A percentile compares a stretch with the other conserved stretches of the same genome.
Conservation (phyloP, 495 filamentous ascomycete species). For the Penicillium steckii region DNA sequence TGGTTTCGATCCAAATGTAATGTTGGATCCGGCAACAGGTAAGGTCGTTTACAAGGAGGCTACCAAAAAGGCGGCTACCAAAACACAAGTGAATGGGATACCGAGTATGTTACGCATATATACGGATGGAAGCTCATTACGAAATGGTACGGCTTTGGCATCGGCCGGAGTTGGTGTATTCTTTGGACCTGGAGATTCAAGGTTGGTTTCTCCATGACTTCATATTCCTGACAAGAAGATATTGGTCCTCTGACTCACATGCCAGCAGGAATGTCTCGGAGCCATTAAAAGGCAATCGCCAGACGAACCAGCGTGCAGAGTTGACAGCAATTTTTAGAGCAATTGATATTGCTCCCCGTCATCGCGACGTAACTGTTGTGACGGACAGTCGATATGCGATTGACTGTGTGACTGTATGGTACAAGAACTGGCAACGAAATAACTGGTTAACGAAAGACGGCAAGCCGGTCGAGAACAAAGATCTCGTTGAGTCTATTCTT, state of each 20-base stretch:
- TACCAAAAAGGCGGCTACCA: slow-evolving; percentile 46
- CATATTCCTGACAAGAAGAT: background rate
- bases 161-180: slow-evolving; percentile 84
- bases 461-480: slow-evolving; percentile 79
- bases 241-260: slow-evolving; percentile 23
- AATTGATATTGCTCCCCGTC: slow-evolving; percentile 68
- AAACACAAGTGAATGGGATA: slow-evolving; percentile 34
- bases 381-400: slow-evolving; percentile 88
- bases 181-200: slow-evolving; percentile 70
- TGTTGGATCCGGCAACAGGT: slow-evolving; percentile 55
- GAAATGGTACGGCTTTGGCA: slow-evolving; percentile 72
- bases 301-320: slow-evolving; percentile 96
- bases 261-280: slow-evolving; percentile 80
- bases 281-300: slow-evolving; percentile 64
- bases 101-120: slow-evolving; percentile 68
- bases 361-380: slow-evolving; percentile 65
- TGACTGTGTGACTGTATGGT: slow-evolving; percentile 87
- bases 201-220: slow-evolving; percentile 47
- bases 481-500: slow-evolving; percentile 73
- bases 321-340: slow-evolving; percentile 83
- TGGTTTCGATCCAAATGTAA: slow-evolving; percentile 60
- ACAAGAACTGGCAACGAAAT: slow-evolving; percentile 72
- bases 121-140: slow-evolving; percentile 81
- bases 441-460: slow-evolving; percentile 70
- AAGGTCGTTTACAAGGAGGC: slow-evolving; percentile 58